phyloP scores from a whole-genome alignment of 2,329 filamentous ascomycete species.

The Fusarium begoniae region DNA sequence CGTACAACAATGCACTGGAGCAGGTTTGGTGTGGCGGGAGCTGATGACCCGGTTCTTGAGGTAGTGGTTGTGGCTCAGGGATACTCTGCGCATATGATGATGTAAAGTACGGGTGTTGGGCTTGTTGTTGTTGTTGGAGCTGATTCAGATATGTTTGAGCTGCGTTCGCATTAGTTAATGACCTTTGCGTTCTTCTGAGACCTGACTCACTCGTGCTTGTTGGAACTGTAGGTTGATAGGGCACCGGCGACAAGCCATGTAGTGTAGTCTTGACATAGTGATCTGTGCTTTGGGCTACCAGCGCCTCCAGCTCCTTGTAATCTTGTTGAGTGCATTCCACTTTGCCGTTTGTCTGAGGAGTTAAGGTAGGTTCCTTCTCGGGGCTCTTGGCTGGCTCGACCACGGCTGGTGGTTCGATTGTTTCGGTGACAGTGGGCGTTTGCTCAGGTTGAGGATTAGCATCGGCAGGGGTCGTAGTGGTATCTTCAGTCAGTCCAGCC shows the following conservation, averaged over 20 bases:
- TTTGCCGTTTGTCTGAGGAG: constrained; percentile 44
- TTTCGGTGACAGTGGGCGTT: constrained; percentile 27
- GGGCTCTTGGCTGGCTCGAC: constrained; percentile 40
- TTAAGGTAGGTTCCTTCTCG: constrained; percentile 32
- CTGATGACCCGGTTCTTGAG: constrained; percentile 46
- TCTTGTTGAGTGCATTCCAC: constrained; percentile 48
- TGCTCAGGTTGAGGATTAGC: constrained; percentile 31
- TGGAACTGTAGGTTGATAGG: constrained; percentile 55
- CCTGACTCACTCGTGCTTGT: constrained; percentile 49
- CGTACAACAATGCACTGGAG: constrained; percentile 65
- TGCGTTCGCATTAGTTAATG: constrained; percentile 45
- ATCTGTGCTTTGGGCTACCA: constrained; percentile 56
- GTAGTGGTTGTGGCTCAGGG: constrained; percentile 47
- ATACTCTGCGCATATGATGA: constrained; percentile 46
- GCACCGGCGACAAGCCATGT: constrained; percentile 53
- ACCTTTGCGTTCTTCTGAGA: not conserved
- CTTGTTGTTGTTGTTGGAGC: constrained; percentile 51
- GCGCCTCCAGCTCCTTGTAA: constrained; percentile 54
- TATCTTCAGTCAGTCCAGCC: constrained; percentile 49
- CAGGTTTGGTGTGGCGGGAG: constrained; percentile 66
- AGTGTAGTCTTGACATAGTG: constrained; percentile 57
- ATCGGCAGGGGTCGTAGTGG: not conserved
- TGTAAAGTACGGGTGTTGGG: constrained; percentile 49
- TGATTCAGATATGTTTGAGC: constrained; percentile 51
- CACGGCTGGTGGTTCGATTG: constrained; percentile 23